Percentiles rank a stretch among this genome's conserved stretches.
Evolutionary conservation across 2,329 filamentous ascomycete species (phyloP).

Genomic region (Hymenoscyphus occultus): DNA sequence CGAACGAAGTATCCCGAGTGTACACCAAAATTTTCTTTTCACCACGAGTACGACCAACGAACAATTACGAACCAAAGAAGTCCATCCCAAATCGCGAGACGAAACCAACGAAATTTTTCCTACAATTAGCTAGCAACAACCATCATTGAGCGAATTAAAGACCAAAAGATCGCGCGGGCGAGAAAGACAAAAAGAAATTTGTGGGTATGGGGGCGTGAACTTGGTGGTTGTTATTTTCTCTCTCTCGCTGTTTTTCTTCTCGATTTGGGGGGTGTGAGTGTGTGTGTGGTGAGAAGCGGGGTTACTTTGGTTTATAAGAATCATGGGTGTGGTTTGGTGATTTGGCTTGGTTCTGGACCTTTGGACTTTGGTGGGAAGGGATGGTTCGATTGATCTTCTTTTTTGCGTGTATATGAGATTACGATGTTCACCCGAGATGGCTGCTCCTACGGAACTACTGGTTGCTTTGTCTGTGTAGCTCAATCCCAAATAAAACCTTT

Average conservation of each 20-base stretch:
- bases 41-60: constrained; percentile 26
- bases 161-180: constrained; percentile 8
- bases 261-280: constrained; percentile 13
- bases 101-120: constrained; percentile 20
- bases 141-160: not conserved
- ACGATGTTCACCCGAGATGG: constrained; percentile 27
- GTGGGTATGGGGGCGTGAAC: constrained; percentile 8
- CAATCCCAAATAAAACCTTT: constrained; percentile 7
- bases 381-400: constrained; percentile 11
- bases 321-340: constrained; percentile 13
- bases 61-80: constrained; percentile 13
- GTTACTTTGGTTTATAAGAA: constrained; percentile 15
- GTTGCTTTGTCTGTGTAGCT: constrained; percentile 26
- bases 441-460: constrained; percentile 13
- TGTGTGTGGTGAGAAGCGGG: not conserved
- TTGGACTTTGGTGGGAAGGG: too few species aligned
- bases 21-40: constrained; percentile 29
- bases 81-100: constrained; percentile 17
- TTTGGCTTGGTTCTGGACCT: too few species aligned
- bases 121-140: constrained; percentile 14
- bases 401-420: constrained; percentile 32
- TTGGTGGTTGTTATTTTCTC: not conserved
- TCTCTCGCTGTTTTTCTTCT: constrained; percentile 2
- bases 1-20: constrained; percentile 23
- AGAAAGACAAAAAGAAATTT: constrained; percentile 15